Conservation (phyloP, 2,329 filamentous ascomycete species). For the Aspergillus fumigatiaffinis region DNA sequence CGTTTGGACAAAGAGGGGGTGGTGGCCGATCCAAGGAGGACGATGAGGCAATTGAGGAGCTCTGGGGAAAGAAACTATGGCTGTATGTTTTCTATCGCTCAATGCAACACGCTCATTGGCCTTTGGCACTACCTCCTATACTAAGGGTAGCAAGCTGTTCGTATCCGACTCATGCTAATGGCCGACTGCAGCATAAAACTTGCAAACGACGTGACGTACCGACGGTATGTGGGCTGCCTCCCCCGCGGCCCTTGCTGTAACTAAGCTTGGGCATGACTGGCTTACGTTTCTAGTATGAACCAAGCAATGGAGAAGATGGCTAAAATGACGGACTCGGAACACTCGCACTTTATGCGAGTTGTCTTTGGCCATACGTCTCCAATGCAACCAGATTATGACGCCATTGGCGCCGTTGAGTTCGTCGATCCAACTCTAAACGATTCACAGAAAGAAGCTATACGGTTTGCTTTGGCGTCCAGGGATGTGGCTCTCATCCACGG, state of each 20-base stretch:
- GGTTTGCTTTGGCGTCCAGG: slow-evolving; percentile 77
- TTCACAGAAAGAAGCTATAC: slow-evolving; percentile 60
- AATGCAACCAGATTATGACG: slow-evolving; percentile 46
- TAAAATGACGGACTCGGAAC: slow-evolving; percentile 53
- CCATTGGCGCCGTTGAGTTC: slow-evolving; percentile 48
- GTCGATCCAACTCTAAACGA: slow-evolving; percentile 55
- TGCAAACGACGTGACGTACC: slow-evolving; percentile 64
- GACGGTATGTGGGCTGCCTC: slow-evolving; percentile 43
- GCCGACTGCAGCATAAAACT: slow-evolving; percentile 55
- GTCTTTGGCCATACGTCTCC: slow-evolving; percentile 58
- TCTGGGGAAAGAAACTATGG: slow-evolving; percentile 58
- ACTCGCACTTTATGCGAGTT: slow-evolving; percentile 56
- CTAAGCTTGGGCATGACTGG: not conserved
- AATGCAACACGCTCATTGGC: not conserved
- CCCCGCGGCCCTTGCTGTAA: not conserved
- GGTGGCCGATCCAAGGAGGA: slow-evolving; percentile 35
- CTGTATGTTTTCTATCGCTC: slow-evolving; percentile 46
- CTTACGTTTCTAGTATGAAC: slow-evolving; percentile 49
- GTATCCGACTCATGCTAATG: slow-evolving; percentile 4
- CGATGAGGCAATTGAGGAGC: slow-evolving; percentile 44
- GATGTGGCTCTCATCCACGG: slow-evolving; percentile 92
- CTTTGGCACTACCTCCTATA: not conserved
- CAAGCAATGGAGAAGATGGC: slow-evolving; percentile 60
- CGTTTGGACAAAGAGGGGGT: slow-evolving; percentile 39
- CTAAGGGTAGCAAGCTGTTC: not conserved